Evolutionary conservation across 441 rosid genomes (phyloP).

Genomic region (Gossypium armourianum): DNA sequence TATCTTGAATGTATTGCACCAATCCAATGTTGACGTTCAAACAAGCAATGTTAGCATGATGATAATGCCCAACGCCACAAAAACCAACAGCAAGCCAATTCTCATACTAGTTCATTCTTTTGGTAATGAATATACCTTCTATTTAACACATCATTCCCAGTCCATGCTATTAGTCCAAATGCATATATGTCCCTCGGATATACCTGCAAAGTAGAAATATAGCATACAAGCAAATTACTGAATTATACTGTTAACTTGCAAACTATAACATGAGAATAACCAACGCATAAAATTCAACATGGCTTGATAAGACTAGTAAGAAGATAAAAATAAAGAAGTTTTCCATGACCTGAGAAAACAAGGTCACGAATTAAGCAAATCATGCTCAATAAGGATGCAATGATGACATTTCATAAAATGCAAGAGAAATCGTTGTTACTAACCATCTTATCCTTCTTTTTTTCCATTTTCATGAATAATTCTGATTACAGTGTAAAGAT

Average conservation of each 20-base stretch:
- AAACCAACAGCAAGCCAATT: neutral
- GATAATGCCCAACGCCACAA: neutral
- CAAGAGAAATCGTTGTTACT: neutral
- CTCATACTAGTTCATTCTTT: neutral
- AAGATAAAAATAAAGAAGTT: neutral
- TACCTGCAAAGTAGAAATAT: conserved; percentile 36
- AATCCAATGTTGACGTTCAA: neutral
- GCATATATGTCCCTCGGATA: conserved; percentile 82
- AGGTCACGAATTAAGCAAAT: neutral
- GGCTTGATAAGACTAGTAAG: neutral
- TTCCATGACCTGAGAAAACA: neutral
- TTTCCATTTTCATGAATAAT: neutral
- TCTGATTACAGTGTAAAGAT: neutral
- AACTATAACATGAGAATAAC: neutral
- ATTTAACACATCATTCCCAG: conserved; percentile 80
- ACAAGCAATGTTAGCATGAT: neutral
- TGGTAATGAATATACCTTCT: conserved; percentile 40
- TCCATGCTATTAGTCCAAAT: conserved; percentile 85
- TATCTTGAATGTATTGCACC: neutral
- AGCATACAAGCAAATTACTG: neutral
- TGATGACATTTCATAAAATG: neutral
- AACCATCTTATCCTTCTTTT: neutral
- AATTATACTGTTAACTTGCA: neutral
- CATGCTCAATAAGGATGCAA: neutral
- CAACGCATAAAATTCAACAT: neutral